These are phyloP conservation scores for Xylariaceae sp. DNA, from an alignment of 2,329 filamentous ascomycete genomes.

Conservation along the genomic window DNA sequence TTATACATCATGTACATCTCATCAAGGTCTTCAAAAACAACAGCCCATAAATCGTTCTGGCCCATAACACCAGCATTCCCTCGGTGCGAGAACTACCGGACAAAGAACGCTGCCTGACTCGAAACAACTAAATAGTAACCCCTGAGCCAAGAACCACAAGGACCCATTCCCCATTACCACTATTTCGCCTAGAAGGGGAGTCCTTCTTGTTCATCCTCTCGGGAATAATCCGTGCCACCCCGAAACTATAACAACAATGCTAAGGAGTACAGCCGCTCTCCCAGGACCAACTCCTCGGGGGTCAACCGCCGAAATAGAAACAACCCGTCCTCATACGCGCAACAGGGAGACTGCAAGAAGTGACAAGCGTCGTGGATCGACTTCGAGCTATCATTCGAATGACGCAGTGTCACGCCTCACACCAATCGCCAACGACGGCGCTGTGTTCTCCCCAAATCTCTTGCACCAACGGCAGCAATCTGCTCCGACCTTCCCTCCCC, in stretches of 20 bases:
- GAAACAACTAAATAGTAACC: slow-evolving; percentile 10
- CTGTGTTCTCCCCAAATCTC: slow-evolving; percentile 8
- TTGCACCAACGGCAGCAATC: slow-evolving; percentile 27
- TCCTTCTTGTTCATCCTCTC: slow-evolving; percentile 3
- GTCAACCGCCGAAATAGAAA: slow-evolving; percentile 4
- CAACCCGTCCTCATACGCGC: slow-evolving; percentile 5
- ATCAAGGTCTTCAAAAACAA: too few relatives aligned
- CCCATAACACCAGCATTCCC: too few relatives aligned
- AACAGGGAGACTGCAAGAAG: slow-evolving; percentile 9
- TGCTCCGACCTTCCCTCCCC: slow-evolving; percentile 10
- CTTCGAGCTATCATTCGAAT: slow-evolving; percentile 9
- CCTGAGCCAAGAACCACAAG: slow-evolving; percentile 7
- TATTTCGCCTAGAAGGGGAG: slow-evolving; percentile 2
- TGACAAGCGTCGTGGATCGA: slow-evolving; percentile 10
- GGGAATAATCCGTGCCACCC: slow-evolving; percentile 12
- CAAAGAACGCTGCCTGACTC: slow-evolving; percentile 1
- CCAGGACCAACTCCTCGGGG: slow-evolving; percentile 3
- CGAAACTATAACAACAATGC: slow-evolving; percentile 21
- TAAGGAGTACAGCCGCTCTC: slow-evolving; percentile 13
- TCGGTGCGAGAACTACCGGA: too few relatives aligned
- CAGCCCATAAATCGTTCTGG: too few relatives aligned
- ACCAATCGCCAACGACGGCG: slow-evolving; percentile 6
- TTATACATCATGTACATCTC: too few relatives aligned
- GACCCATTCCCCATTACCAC: slow-evolving; percentile 4
- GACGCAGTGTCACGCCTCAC: slow-evolving; percentile 12